Evolutionary conservation across 139 green algal genomes (phyloP), one percentile per base, ranked within the genome.

Genomic region (Picochlorum sp.): DNA sequence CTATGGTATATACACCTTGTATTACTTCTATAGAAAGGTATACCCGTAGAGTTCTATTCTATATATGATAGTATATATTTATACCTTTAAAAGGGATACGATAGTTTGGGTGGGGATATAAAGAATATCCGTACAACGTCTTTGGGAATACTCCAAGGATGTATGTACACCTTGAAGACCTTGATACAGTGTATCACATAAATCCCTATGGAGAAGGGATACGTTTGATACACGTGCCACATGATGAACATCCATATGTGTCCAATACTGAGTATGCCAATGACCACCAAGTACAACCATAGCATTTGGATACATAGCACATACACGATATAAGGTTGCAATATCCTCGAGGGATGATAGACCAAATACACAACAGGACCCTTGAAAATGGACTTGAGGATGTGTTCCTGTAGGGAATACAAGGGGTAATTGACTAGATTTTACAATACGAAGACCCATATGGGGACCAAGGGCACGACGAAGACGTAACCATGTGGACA

Each of bases 341-440:
- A 40, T 55, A 26, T 59, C 26, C 13, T 56, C 30, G 30, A 40
- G 8, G 28, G 57, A 66, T 52, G 47, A 22, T 45, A 63, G 33
- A 40, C 16, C 36, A 12, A 67, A n/a, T 36, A 36, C 18, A 70
- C 44, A 62, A 61, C 32, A 22, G 26, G 24, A 43, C 28, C 33
- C 55, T 45, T 31, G 59, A 64, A 50, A 28, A 41, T 33, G 26
- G 13, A 45, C 20, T 24, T 45, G 37, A 18, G 37, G n/a, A 45
- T 45, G 37, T 8, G 37, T n/a, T 24, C 37, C n/a, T 45, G 20
- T 45, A 45, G 6, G 37, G 37, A 45, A 45, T n/a, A 18, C n/a
- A 18, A 18, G n/a, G 37, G n/a, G 37, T 24, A 45, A 24, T 45
- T 45, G n/a, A 24, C n/a, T 18, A 45, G 5, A 45, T 18, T 18